A percentile compares a stretch with the other conserved stretches of the same genome.
Conservation (phyloP, 2,329 filamentous ascomycete genomes). For the Talaromyces sp. region DNA sequence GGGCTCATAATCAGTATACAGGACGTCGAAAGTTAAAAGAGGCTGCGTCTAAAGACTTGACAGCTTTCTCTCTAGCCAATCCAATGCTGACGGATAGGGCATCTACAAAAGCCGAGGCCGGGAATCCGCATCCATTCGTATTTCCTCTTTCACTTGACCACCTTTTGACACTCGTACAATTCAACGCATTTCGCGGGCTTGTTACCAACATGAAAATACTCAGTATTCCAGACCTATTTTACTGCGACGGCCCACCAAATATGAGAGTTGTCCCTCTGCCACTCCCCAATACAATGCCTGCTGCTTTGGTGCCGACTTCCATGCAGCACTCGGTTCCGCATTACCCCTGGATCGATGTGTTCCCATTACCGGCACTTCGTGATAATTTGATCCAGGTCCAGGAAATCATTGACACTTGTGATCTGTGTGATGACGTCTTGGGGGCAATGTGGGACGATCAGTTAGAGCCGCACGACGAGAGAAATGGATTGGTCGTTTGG, state of each 20-base stretch:
- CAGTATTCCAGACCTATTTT: conserved; percentile 1
- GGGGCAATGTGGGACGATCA: conserved; percentile 14
- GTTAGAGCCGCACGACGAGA: conserved; percentile 1
- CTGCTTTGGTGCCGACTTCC: conserved; percentile 5
- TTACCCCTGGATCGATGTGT: conserved; percentile 26
- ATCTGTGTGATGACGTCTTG: conserved; percentile 17
- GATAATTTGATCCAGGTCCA: conserved; percentile 16
- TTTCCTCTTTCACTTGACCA: conserved; percentile 10
- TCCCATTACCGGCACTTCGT: conserved; percentile 20
- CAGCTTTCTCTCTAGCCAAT: neutral
- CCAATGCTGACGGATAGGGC: no score
- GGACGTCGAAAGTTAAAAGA: conserved; percentile 3
- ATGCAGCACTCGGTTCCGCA: conserved; percentile 17
- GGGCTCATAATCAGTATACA: neutral
- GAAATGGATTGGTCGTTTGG: conserved; percentile 22
- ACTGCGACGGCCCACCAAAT: conserved; percentile 1
- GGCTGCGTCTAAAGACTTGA: neutral
- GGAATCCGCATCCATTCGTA: neutral
- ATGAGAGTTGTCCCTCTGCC: neutral
- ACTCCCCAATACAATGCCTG: neutral
- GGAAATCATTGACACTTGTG: conserved; percentile 18
- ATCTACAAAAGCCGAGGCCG: neutral
- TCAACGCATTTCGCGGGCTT: conserved; percentile 13
- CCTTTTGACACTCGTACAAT: conserved; percentile 10
- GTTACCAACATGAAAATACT: conserved; percentile 12